Base-by-base conservation (phyloP, 2,329 filamentous ascomycete species). In the Corynespora cassiicola region DNA sequence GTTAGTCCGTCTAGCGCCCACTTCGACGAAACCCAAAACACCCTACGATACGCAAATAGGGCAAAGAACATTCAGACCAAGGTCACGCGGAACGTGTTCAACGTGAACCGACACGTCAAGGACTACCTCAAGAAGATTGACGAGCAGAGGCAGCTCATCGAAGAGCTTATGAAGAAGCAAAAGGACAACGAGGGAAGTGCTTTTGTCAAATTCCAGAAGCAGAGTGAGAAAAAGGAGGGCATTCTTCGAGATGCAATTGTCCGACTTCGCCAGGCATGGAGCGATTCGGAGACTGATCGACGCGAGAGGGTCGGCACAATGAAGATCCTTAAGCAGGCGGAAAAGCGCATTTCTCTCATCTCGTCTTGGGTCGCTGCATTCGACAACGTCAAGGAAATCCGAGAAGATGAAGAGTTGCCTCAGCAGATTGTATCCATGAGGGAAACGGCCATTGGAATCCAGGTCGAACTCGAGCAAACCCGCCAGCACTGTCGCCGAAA, bases 1-100 rank as follows among this genome's bases (percentile, higher is more conserved):
- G 89, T 99, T 36, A 96, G 91, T 55, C 94, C 94, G 2, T 96
- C 90, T 1, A 97, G 94, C 61, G 87, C 88, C 5, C 94, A 99
- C 70, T 99, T 94, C 57, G 94, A 99, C 68, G 94, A 99, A 72
- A 96, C 92, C 0, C 94, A 99, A 61, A 99, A 99, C 69, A 99
- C 94, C 0, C 78, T 99, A 12, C 88, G 95, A 57, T 99, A 99
- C 62, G 94, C 94, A 32, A 97, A 99, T 69, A 82, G 94, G 54
- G 94, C 94, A 42, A 99, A 99, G 81, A 99, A 99, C 62, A 99
- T 99, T 64, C 95, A 97, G 74, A 99, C 94, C 42, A 99, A 99
- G 78, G 90, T 96, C 40, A 96, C 94, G n/a, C 85, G 91, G 60
- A 99, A 99, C 64, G 91, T 97, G 16, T 99, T 95, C 75, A 99